Conservation (phyloP, 2,329 filamentous ascomycete species). For the Plenodomus tracheiphilus region DNA sequence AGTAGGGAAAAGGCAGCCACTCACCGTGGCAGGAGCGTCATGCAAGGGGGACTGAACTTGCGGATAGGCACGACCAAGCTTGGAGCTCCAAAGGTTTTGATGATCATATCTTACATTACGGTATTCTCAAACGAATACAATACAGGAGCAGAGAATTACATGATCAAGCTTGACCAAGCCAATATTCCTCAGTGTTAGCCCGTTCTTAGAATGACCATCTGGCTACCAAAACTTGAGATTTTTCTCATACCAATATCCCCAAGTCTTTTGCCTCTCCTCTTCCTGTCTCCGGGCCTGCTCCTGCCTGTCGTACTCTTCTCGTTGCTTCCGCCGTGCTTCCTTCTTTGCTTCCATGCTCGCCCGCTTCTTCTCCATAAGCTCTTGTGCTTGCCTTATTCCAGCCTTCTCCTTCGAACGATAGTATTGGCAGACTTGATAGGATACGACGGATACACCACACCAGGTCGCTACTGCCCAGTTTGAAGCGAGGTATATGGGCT, state of each 20-base stretch:
- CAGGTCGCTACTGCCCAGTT: constrained; percentile 88
- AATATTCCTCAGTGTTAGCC: no score
- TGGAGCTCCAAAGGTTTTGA: no score
- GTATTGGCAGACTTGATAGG: constrained; percentile 84
- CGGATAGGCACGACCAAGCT: no score
- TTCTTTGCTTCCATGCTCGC: constrained; percentile 50
- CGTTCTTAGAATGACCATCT: no score
- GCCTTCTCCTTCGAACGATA: constrained; percentile 73
- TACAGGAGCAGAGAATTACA: no score
- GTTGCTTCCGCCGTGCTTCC: constrained; percentile 48
- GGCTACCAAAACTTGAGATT: constrained; percentile 41
- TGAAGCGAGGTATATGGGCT: constrained; percentile 66
- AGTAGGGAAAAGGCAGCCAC: no score
- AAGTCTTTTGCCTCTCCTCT: constrained; percentile 41
- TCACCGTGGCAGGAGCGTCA: no score
- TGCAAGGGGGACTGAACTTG: no score
- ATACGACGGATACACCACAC: constrained; percentile 67
- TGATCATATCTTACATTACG: no score
- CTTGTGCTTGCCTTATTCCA: constrained; percentile 83
- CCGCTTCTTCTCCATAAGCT: constrained; percentile 76
- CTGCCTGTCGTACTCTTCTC: constrained; percentile 47
- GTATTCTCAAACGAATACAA: no score
- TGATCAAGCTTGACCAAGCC: no score
- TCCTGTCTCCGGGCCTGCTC: constrained; percentile 31
- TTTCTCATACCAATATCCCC: constrained; percentile 43